A percentile compares a stretch with the other conserved stretches of the same genome.
phyloP scores from a whole-genome alignment of 2,329 filamentous ascomycete species.

The Aspergillus neotritici region DNA sequence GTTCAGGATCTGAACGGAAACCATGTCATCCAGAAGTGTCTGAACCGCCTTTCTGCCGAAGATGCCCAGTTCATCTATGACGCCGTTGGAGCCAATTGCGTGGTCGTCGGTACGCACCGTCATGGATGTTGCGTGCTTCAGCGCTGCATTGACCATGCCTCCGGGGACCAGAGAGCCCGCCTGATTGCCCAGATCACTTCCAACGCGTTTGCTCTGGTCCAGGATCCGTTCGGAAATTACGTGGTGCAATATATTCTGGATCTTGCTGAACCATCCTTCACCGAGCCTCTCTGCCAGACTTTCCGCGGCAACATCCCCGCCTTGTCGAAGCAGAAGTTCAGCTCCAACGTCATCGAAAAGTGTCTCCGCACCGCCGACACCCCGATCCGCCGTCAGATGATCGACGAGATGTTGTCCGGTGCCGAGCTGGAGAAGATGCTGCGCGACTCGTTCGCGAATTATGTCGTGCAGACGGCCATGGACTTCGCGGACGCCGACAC shows the following conservation, averaged over 20 bases:
- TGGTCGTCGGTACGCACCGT: slow-evolving; percentile 90
- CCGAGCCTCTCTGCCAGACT: slow-evolving; percentile 75
- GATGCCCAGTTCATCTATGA: slow-evolving; percentile 97
- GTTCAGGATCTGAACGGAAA: slow-evolving; percentile 98
- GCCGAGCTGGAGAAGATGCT: slow-evolving; percentile 82
- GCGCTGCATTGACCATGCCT: slow-evolving; percentile 95
- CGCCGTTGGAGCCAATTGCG: slow-evolving; percentile 78
- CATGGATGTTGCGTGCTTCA: slow-evolving; percentile 98
- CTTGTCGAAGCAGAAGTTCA: slow-evolving; percentile 95
- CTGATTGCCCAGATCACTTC: slow-evolving; percentile 82
- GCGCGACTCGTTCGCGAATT: slow-evolving; percentile 91
- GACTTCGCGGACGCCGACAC: slow-evolving; percentile 72
- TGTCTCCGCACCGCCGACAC: slow-evolving; percentile 77
- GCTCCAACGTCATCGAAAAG: slow-evolving; percentile 98
- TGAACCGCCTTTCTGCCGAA: slow-evolving; percentile 80
- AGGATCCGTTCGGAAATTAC: slow-evolving; percentile 97
- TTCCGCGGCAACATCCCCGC: slow-evolving; percentile 68
- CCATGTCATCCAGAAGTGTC: slow-evolving; percentile 97
- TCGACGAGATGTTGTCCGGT: slow-evolving; percentile 70
- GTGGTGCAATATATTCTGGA: slow-evolving; percentile 98
- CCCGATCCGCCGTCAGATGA: slow-evolving; percentile 70
- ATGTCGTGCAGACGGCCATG: slow-evolving; percentile 93
- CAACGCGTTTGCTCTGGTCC: slow-evolving; percentile 81
- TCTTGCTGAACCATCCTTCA: slow-evolving; percentile 79
- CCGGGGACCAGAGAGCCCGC: slow-evolving; percentile 79